These are phyloP conservation scores for Hypericum perforatum DNA, from an alignment of 345 rosid species.

Conservation along the genomic window DNA sequence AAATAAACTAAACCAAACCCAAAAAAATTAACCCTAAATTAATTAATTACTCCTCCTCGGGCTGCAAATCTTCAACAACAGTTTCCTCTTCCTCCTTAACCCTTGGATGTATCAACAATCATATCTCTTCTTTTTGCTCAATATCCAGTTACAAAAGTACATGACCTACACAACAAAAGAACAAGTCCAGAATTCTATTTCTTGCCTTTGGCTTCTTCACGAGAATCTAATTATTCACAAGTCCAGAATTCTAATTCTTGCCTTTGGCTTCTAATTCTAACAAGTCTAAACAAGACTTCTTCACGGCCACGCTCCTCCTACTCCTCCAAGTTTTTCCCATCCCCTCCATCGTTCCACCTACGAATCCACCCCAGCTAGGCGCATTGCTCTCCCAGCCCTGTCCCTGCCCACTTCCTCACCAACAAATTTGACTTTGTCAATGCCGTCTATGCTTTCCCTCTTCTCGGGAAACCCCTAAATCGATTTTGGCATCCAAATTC, in stretches of 20 bases:
- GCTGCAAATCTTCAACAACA: too few species aligned
- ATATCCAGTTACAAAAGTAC: too few species aligned
- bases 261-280: too few species aligned
- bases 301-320: background rate
- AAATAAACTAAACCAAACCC: too few species aligned
- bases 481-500: background rate
- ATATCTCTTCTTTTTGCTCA: too few species aligned
- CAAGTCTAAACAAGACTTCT: too few species aligned
- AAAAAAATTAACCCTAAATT: too few species aligned
- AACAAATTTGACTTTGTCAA: constrained; percentile 16
- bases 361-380: constrained; percentile 17
- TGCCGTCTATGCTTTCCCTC: constrained; percentile 13
- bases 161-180: too few species aligned
- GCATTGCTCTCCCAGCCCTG: constrained; percentile 10
- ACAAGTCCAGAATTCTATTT: background rate
- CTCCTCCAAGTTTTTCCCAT: background rate
- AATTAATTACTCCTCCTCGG: too few species aligned
- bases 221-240: constrained; percentile 13
- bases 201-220: background rate
- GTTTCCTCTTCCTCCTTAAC: too few species aligned
- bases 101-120: too few species aligned
- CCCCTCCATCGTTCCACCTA: background rate
- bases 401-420: constrained; percentile 5
- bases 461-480: background rate
- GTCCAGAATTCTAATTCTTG: constrained; percentile 12